Conservation (phyloP, 345 rosid genomes). For the Fremontodendron californicum region DNA sequence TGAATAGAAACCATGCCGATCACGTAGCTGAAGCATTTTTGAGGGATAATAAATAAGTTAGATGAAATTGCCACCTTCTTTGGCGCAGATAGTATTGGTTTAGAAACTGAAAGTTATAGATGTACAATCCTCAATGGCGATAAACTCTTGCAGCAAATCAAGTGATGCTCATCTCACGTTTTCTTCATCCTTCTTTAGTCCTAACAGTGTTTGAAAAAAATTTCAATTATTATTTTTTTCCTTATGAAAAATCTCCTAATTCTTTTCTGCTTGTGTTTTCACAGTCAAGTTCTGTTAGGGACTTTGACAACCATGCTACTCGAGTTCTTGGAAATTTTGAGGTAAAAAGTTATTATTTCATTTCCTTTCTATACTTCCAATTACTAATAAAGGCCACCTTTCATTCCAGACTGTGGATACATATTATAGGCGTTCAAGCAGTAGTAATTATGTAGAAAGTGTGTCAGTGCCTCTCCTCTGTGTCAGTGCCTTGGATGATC, state of each 20-base stretch:
- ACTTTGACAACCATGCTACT: slow-evolving; percentile 74
- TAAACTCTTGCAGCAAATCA: neutral
- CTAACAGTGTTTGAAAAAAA: neutral
- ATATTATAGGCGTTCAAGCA: slow-evolving; percentile 76
- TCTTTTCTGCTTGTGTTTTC: slow-evolving; percentile 17
- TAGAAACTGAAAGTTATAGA: neutral
- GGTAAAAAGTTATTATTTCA: slow-evolving; percentile 37
- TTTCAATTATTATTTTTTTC: too few relatives aligned
- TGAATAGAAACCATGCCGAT: neutral
- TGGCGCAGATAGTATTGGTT: neutral
- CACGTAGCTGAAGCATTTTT: neutral
- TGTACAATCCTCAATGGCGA: neutral
- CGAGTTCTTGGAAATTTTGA: slow-evolving; percentile 74
- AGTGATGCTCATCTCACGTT: neutral
- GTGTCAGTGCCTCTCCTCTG: slow-evolving; percentile 80
- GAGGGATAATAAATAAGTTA: neutral
- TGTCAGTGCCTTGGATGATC: slow-evolving; percentile 88
- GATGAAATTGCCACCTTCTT: neutral
- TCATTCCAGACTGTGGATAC: slow-evolving; percentile 72
- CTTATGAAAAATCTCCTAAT: neutral
- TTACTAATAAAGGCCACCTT: slow-evolving; percentile 7
- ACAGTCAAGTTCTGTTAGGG: slow-evolving; percentile 78
- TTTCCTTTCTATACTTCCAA: neutral
- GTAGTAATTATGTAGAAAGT: slow-evolving; percentile 51
- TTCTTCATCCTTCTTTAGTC: neutral